These are phyloP conservation scores for Apophysomyces ossiformis DNA, from an alignment of 371 early-diverging fungal species.

Conservation along the genomic window DNA sequence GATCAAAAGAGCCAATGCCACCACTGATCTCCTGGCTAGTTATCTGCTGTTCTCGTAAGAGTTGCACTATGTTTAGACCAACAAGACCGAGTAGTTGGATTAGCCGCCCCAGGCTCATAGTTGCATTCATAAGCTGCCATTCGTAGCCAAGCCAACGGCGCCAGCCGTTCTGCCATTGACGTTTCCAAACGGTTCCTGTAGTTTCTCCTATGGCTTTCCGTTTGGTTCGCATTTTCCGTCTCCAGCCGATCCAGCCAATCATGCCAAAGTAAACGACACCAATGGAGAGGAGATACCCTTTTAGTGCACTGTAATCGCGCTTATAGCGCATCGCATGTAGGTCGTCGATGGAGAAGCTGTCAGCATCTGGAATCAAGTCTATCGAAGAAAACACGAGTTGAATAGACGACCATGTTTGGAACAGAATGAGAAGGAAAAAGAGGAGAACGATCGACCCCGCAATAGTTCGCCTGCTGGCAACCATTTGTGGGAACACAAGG, in stretches of 20 bases:
- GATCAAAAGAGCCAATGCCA: constrained; percentile 2
- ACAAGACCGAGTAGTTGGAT: not conserved
- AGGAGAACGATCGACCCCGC: constrained; percentile 10
- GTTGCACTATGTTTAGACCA: not conserved
- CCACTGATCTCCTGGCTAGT: not conserved
- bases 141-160: constrained; percentile 6
- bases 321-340: not conserved
- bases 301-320: not conserved
- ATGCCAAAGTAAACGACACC: not conserved
- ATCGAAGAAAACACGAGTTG: not conserved
- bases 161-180: constrained; percentile 32
- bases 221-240: not conserved
- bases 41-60: not conserved
- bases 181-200: constrained; percentile 36
- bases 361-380: not conserved
- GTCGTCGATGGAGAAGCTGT: not conserved
- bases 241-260: not conserved
- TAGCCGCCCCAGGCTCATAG: not conserved
- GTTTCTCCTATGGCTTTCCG: constrained; percentile 40
- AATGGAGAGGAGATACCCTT: not conserved
- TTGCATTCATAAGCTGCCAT: not conserved
- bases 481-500: constrained; percentile 2
- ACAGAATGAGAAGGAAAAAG: constrained; percentile 2
- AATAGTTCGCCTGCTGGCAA: constrained; percentile 4
- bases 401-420: constrained; percentile 1